Conservation (phyloP, 140 eudicot species). For the Cichorium intybus region DNA sequence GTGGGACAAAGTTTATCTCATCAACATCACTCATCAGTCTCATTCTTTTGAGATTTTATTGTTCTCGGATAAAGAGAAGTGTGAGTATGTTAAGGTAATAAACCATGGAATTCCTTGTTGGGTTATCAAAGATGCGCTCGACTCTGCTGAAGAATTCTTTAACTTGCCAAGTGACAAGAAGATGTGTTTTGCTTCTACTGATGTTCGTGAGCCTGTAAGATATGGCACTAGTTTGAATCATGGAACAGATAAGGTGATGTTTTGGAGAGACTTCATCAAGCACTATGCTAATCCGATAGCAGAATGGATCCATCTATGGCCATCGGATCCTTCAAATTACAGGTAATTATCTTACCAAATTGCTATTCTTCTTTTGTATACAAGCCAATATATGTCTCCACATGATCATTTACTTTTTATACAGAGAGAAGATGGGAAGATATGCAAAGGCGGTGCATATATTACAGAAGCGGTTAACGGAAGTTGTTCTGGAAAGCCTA, state of each 20-base stretch:
- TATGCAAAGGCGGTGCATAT: constrained; percentile 46
- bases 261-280: constrained; percentile 77
- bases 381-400: neutral
- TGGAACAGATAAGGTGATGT: constrained; percentile 42
- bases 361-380: constrained; percentile 6
- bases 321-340: constrained; percentile 59
- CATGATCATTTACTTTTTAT: neutral
- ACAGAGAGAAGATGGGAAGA: constrained; percentile 62
- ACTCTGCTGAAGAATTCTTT: constrained; percentile 53
- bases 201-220: constrained; percentile 59
- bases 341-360: constrained; percentile 36
- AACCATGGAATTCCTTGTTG: constrained; percentile 60
- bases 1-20: no score
- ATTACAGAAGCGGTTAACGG: constrained; percentile 42
- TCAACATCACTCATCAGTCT: no score
- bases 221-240: constrained; percentile 74
- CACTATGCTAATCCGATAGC: constrained; percentile 60
- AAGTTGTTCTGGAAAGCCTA: constrained; percentile 52
- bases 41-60: neutral
- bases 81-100: constrained; percentile 46
- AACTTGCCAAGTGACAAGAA: constrained; percentile 51
- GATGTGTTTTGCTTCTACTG: constrained; percentile 45
- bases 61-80: constrained; percentile 4
- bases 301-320: constrained; percentile 61
- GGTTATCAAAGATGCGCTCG: constrained; percentile 44